Conservation (phyloP, 2,329 filamentous ascomycete genomes). For the Fusarium mangiferae region DNA sequence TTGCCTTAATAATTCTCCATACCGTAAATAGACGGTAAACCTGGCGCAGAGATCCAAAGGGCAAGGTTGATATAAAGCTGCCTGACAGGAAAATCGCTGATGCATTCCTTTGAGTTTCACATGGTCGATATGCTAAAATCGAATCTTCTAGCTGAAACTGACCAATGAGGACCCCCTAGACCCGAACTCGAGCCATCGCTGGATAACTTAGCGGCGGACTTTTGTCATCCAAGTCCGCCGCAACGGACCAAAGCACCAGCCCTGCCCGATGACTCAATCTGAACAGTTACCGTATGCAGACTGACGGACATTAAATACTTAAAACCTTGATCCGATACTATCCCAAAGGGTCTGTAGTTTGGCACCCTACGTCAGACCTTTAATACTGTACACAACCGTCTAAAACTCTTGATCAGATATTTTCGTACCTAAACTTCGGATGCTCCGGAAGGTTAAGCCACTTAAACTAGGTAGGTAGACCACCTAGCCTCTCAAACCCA, state of each 20-base stretch:
- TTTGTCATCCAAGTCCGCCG: constrained; percentile 25
- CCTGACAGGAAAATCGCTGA: neutral
- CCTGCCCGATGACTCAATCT: constrained; percentile 7
- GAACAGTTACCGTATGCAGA: neutral
- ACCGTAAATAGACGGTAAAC: neutral
- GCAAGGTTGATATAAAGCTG: constrained; percentile 1
- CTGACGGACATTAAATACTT: neutral
- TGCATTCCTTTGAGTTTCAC: constrained; percentile 6
- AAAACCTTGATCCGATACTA: neutral
- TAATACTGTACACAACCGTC: neutral
- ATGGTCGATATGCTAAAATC: constrained; percentile 9
- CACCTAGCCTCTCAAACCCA: neutral
- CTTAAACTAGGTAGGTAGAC: constrained; percentile 9
- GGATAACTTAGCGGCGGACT: constrained; percentile 26
- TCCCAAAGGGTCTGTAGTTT: neutral
- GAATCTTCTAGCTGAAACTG: constrained; percentile 21
- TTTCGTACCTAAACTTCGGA: constrained; percentile 25
- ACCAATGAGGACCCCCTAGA: constrained; percentile 19
- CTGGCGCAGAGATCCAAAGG: neutral
- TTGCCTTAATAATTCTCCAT: neutral
- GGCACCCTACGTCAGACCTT: neutral
- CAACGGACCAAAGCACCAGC: neutral
- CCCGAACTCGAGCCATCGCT: constrained; percentile 18
- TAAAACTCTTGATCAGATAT: neutral
- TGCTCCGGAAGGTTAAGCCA: constrained; percentile 27